Base-by-base conservation (phyloP, 192 early-diverging fungal genomes). In the Entomortierella lignicola region DNA sequence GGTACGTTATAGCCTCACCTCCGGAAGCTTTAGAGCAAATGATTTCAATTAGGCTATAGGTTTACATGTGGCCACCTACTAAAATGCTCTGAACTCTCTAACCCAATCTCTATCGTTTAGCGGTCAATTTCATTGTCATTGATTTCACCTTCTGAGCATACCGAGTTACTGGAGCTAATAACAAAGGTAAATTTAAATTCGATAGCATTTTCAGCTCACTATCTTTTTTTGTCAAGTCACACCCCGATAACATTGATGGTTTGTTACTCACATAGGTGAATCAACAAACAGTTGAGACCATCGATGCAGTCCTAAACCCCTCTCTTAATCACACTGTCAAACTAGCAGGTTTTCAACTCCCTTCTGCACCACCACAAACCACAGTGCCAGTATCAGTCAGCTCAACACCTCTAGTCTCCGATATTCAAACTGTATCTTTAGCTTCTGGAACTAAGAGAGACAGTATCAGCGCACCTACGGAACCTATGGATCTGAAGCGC, bases 321-420 rank as follows among this genome's bases (percentile, higher is more conserved):
- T 66, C 55, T 8, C n/a, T 57, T 8, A 43, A 8, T 13, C 84
- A 87, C 56, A 48, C 82, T 29, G 82, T 87, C 51, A 82, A 87
- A 43, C 60, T 87, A 3, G 86, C 86, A 8, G 86, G 86, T 34
- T 80, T 87, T 29, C 83, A 84, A 41, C 61, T 87, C 8, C 84
- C 86, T 12, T 50, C 48, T 10, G 50, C 72, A 30, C 57, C 50
- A 61, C 37, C n/a, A n/a, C n/a, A n/a, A n/a, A n/a, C 59, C 27
- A 8, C 60, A 23, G 43, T n/a, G n/a, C n/a, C 63, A 31, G 30
- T 41, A 2, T 34, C 85, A 4, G 50, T 29, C 27, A 58, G 31
- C 21, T 27, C 25, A 5, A 54, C 51, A 17, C 52, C 51, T 4
- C 37, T 54, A 2, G 80, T 67, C 12, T 26, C 64, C 20, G 60